Base-by-base conservation (phyloP, 495 filamentous ascomycete species). In the Usnea hakonensis region DNA sequence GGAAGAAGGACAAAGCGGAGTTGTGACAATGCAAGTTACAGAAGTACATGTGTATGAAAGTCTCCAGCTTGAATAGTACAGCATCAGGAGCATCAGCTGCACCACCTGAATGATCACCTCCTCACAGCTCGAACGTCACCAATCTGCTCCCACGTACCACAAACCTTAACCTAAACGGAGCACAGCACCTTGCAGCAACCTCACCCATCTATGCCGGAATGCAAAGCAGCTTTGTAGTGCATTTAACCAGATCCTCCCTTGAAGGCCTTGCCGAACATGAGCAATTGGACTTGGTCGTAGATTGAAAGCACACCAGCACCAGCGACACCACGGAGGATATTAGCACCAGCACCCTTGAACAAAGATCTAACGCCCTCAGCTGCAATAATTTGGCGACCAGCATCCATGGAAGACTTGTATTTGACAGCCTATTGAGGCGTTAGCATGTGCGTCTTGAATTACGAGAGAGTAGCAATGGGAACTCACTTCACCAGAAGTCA, bases 291-390 rank as follows among this genome's bases (percentile, higher is more conserved):
- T 84, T 97, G 94, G 78, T 98, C 94, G 80, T 98, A 98, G 90
- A 98, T 96, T 74, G 94, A 98, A 74, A 98, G 85, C 78, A 98
- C 94, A 97, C 94, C 94, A 81, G 94, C 94, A 91, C 94, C 94
- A 75, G 94, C 94, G 73, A 98, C 94, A 96, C 94, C 94, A 96
- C 94, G 94, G 83, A 98, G 95, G 78, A 98, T 98, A 87, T 98
- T 98, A 81, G 94, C 94, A 90, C 95, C 94, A 73, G 94, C 94
- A 90, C 94, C 94, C 90, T 98, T 98, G 90, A 98, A 98, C 78
- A 98, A 91, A 70, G 94, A 98, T 79, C 83, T 85, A 78, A 90
- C 83, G 85, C 94, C 94, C 84, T 97, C 95, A 78, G 89, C 88
- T 81, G 91, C 91, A 74, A 97, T 77, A 77, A 98, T 98, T 86